phyloP scores from a whole-genome alignment of 176 grass and related monocot genomes.

The Panicum miliaceum region DNA sequence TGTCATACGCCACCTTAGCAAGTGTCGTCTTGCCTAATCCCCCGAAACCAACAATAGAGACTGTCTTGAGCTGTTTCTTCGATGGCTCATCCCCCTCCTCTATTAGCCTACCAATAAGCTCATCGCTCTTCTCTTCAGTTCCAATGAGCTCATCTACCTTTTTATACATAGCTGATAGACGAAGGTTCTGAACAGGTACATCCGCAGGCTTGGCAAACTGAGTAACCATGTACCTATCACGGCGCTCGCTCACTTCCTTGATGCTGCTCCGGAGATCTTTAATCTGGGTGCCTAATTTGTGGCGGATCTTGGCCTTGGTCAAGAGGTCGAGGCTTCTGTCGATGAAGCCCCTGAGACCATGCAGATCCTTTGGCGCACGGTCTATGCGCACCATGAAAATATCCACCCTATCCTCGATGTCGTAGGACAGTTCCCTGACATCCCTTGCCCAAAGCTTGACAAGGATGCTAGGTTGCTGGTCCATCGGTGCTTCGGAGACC shows the following conservation, averaged over 20 bases:
- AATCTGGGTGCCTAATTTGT: neutral
- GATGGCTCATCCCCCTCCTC: neutral
- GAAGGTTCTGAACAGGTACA: neutral
- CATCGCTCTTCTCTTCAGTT: neutral
- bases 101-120: neutral
- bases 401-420: neutral
- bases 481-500: neutral
- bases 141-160: neutral
- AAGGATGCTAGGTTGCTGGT: neutral
- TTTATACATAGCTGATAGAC: neutral
- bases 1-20: neutral
- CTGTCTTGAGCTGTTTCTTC: neutral
- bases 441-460: neutral
- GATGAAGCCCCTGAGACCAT: neutral
- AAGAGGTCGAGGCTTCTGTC: neutral
- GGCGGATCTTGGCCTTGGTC: neutral
- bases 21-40: constrained; percentile 26
- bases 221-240: neutral
- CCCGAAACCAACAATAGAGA: constrained; percentile 11
- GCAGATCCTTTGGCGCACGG: neutral
- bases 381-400: neutral
- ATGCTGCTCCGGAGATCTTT: neutral
- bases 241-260: neutral
- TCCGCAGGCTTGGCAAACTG: neutral
- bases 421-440: constrained; percentile 7